Evolutionary conservation across 2,329 filamentous ascomycete genomes (phyloP), one percentile per base, ranked within the genome.

Genomic region (Graphiopsis chlorocephala): DNA sequence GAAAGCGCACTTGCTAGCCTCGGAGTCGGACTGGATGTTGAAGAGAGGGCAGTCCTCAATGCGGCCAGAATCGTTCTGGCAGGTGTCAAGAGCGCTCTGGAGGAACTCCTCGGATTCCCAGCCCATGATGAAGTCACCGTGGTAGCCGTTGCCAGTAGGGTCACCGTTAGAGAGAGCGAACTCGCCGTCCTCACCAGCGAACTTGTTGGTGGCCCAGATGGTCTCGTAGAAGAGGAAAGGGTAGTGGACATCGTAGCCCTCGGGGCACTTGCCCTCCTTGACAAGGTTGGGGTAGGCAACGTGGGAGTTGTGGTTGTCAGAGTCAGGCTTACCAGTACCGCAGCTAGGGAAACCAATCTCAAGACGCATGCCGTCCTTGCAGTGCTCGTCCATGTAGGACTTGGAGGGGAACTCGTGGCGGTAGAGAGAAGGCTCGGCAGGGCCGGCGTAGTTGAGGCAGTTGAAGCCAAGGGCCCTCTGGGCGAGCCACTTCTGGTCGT

Each of bases 381-480:
- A 98, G 78, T 94, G 88, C 63, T 83, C 84, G 73, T 97, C 93
- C 38, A 97, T 83, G 74, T 86, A 96, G 0, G 79, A 78, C 83
- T 96, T 96, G 72, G 89, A 85, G 0, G 94, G 93, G 71, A 97
- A 73, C 75, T 86, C 88, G 77, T 97, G 93, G 69, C 93, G 92
- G 77, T 87, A 90, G 38, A 96, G 84, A 15, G 93, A 90, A 1
- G 85, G 84, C 77, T 97, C 93, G 2, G 90, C 81, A 0, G 77
- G 72, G 26, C 78, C 81, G 33, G 71, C 72, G 75, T 97, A 97
- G 85, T 98, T 89, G 66, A 99, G 80, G 79, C 95, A 98, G 83
- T 98, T 98, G 85, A 97, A 97, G 3, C 95, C 94, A 29, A 97
- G 72, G 11, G 93, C 92, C 67, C 93, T 92, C 81, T 96, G 90